phyloP scores from a whole-genome alignment of 768 basidiomycete genomes.

The Tylopilus plumbeoviolaceoides region DNA sequence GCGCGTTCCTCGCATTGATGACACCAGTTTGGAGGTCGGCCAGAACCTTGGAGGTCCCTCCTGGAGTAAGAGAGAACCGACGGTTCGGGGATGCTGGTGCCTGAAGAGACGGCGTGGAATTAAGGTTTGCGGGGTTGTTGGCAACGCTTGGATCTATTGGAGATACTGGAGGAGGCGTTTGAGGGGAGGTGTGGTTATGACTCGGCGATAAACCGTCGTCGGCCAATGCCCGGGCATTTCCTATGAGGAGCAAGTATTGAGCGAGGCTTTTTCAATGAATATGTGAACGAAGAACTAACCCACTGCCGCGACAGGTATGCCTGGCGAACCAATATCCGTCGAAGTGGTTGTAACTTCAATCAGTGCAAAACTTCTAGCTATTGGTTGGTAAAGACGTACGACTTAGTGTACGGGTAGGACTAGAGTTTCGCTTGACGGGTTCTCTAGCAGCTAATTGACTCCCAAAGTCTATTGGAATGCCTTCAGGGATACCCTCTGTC shows the following conservation, averaged over 20 bases:
- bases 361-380: constrained; percentile 19
- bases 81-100: constrained; percentile 51
- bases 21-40: constrained; percentile 86
- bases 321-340: constrained; percentile 37
- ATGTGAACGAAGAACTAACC: constrained; percentile 45
- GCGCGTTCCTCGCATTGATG: constrained; percentile 67
- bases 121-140: constrained; percentile 24
- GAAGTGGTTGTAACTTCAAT: constrained; percentile 18
- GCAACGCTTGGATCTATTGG: constrained; percentile 36
- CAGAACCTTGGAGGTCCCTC: constrained; percentile 82
- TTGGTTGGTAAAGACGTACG: constrained; percentile 48
- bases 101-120: constrained; percentile 37
- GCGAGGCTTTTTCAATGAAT: constrained; percentile 6
- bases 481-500: constrained; percentile 54
- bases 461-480: constrained; percentile 60
- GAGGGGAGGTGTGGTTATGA: constrained; percentile 28
- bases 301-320: constrained; percentile 74
- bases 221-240: constrained; percentile 79
- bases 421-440: constrained; percentile 51
- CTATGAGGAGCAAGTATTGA: constrained; percentile 37
- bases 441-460: constrained; percentile 35
- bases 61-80: constrained; percentile 60
- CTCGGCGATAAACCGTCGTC: constrained; percentile 56
- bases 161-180: constrained; percentile 27
- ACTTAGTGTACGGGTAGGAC: constrained; percentile 75